Evolutionary conservation across 2,329 filamentous ascomycete genomes (phyloP), one percentile per base, ranked within the genome.

Genomic region (Fusarium torulosum): DNA sequence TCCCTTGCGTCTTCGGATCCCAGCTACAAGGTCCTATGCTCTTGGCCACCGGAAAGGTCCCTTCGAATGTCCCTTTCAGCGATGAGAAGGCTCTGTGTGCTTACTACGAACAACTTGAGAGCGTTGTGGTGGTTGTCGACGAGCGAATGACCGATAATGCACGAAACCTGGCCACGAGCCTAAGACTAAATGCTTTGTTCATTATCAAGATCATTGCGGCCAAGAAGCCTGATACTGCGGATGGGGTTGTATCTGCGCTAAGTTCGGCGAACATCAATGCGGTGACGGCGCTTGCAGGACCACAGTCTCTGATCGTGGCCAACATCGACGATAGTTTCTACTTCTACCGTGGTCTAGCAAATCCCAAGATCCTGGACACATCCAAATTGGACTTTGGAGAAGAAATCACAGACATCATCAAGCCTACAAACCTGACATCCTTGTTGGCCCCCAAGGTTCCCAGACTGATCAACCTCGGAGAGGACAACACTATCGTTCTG

Each of bases 121-220:
- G 23, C 5, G n/a, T 63, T 7, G 29, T 15, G 0, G 59, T 63
- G 1, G 23, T 63, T 0, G 59, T 63, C 0, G 52, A 63, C 8
- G 59, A 63, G 8, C 29, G 35, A 6, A 63, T 63, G 59, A 63
- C 60, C 0, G 60, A 63, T 1, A 63, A 63, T 29, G 59, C 60
- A 8, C 59, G 60, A 14, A 63, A 63, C 10, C 6, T 63, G n/a
- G 44, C 60, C 2, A 27, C 59, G 0, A 14, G 41, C 2, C 6
- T 52, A 1, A 13, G 59, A 19, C 19, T 63, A 2, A 63, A 63
- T 13, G 60, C 60, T 0, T 1, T 63, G 4, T 63, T 59, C 44
- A 38, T 63, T 3, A 29, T 63, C 13, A 59, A 63, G 29, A 13
- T 63, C 0, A 10, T 46, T 17, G 14, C 27, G 0, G 14, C 29